phyloP scores from a whole-genome alignment of 176 grass and related monocot genomes.

The Canna indica region DNA sequence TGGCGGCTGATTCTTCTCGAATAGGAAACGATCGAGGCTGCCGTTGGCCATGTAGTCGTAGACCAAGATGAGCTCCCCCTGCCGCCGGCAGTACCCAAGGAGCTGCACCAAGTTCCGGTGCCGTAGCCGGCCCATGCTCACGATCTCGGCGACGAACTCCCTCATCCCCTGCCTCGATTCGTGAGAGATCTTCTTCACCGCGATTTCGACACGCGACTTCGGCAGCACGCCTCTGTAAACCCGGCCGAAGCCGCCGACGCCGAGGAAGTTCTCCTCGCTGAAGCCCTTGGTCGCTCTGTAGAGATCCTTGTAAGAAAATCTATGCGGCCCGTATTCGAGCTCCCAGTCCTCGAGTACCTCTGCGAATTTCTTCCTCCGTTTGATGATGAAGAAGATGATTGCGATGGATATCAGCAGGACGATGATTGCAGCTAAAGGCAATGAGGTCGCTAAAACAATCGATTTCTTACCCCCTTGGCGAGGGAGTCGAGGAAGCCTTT shows the following conservation, averaged over 20 bases:
- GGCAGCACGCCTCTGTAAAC: constrained; percentile 36
- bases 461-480: constrained; percentile 16
- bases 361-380: constrained; percentile 22
- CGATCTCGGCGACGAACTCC: constrained; percentile 40
- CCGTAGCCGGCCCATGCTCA: constrained; percentile 24
- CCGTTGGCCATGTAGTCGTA: constrained; percentile 49
- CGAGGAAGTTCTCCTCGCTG: constrained; percentile 25
- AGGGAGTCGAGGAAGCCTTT: constrained; percentile 22
- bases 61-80: constrained; percentile 29
- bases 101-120: constrained; percentile 44
- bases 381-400: neutral
- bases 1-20: neutral
- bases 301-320: constrained; percentile 43
- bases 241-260: constrained; percentile 36
- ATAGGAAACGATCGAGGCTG: constrained; percentile 31
- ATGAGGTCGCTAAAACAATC: constrained; percentile 20
- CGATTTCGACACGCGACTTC: constrained; percentile 18
- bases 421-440: constrained; percentile 17
- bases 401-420: neutral
- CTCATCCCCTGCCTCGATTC: constrained; percentile 32
- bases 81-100: constrained; percentile 31
- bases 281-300: constrained; percentile 40
- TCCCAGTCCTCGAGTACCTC: constrained; percentile 50
- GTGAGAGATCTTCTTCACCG: constrained; percentile 34
- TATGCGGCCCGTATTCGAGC: constrained; percentile 26